Percentiles rank a stretch among this genome's conserved stretches.
These are phyloP conservation scores for Trypanosoma grayi DNA, from an alignment of 208 protist species.

Conservation along the genomic window DNA sequence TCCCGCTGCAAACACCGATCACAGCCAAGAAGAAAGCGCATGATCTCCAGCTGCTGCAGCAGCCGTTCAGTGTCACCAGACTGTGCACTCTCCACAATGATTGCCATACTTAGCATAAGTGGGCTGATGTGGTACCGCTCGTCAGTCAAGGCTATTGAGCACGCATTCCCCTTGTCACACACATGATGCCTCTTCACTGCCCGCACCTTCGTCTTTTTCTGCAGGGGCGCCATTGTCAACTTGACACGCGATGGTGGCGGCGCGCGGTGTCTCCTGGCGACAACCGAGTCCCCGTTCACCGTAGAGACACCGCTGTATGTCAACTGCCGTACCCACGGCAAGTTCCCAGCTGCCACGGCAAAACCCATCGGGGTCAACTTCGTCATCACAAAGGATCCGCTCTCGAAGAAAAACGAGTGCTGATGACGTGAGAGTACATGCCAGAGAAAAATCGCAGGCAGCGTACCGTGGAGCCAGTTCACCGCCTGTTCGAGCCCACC, in stretches of 20 bases:
- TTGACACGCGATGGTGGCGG: not conserved
- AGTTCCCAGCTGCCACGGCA: conserved; percentile 51
- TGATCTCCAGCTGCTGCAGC: conserved; percentile 40
- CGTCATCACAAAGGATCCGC: conserved; percentile 43
- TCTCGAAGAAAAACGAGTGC: conserved; percentile 31
- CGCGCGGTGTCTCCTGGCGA: conserved; percentile 19
- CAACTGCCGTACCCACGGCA: conserved; percentile 72
- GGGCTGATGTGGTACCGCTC: conserved; percentile 42
- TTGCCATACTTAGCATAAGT: conserved; percentile 42
- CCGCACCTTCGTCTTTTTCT: not conserved
- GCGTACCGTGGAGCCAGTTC: not conserved
- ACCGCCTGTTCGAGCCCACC: conserved; percentile 8
- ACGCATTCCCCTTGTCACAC: conserved; percentile 5
- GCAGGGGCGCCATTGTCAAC: not conserved
- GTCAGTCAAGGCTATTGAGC: conserved; percentile 17
- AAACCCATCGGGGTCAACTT: conserved; percentile 54
- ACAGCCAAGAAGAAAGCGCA: conserved; percentile 44
- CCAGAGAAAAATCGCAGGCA: conserved; percentile 1
- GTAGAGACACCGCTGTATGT: conserved; percentile 40
- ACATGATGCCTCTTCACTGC: conserved; percentile 1
- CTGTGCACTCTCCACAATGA: conserved; percentile 28
- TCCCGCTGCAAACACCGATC: conserved; percentile 42
- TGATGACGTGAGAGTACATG: not conserved
- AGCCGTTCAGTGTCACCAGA: conserved; percentile 13
- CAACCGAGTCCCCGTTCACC: conserved; percentile 44